Conservation (phyloP, 2,329 filamentous ascomycete species). For the Trichoderma brevicompactum region DNA sequence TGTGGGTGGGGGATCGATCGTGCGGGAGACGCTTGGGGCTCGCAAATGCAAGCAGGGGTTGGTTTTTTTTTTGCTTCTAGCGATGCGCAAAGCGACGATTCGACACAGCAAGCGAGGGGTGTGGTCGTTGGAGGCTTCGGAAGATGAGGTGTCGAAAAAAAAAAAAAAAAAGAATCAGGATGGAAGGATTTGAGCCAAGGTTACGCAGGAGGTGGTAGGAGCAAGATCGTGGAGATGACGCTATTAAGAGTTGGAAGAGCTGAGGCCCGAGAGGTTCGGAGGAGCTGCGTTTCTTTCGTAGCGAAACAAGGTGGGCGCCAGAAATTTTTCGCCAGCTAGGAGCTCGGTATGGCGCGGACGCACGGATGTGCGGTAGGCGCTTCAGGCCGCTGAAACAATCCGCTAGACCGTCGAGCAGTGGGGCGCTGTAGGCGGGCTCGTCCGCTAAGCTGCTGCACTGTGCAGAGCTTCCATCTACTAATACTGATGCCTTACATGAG, state of each 20-base stretch:
- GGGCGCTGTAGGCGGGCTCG: conserved; percentile 23
- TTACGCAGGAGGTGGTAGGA: conserved; percentile 11
- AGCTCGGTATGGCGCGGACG: conserved; percentile 27
- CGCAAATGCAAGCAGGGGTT: conserved; percentile 14
- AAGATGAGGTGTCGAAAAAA: neutral
- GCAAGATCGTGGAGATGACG: conserved; percentile 25
- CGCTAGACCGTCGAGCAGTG: conserved; percentile 17
- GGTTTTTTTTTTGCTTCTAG: neutral
- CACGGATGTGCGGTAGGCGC: conserved; percentile 25
- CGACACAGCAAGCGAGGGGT: neutral
- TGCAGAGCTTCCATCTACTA: neutral
- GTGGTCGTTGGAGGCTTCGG: neutral
- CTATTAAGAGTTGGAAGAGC: conserved; percentile 25
- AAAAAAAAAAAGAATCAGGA: neutral
- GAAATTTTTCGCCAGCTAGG: conserved; percentile 25
- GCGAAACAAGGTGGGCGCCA: conserved; percentile 18
- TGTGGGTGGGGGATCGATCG: conserved; percentile 23
- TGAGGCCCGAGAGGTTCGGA: conserved; percentile 14
- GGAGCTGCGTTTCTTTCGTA: conserved; percentile 7
- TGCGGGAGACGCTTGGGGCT: conserved; percentile 20
- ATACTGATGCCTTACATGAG: too few species aligned
- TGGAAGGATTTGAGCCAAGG: conserved; percentile 14
- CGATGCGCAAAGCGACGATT: conserved; percentile 6
- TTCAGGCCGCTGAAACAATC: conserved; percentile 20
- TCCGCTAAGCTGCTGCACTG: conserved; percentile 6